Evolutionary conservation across 441 rosid species (phyloP).

Genomic region (Bruguiera hainesii): DNA sequence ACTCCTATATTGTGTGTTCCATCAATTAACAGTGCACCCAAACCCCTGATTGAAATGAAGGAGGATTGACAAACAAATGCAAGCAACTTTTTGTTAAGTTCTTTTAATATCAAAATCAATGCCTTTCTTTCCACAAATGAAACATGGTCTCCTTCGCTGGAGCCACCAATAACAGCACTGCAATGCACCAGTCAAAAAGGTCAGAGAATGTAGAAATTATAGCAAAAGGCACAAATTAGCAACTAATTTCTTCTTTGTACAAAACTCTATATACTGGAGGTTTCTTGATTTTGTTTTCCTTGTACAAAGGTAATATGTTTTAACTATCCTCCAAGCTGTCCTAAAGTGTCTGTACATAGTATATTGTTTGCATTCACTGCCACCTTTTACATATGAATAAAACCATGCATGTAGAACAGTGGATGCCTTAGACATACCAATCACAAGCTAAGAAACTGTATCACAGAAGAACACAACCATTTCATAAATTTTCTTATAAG

Average conservation of each 20-base stretch:
- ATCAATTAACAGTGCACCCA: constrained; percentile 37
- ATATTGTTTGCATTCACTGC: no score
- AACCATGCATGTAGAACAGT: neutral
- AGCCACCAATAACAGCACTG: constrained; percentile 88
- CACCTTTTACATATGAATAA: neutral
- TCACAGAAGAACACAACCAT: no score
- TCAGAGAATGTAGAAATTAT: constrained; percentile 10
- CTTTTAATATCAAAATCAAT: constrained; percentile 44
- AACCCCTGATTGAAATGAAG: constrained; percentile 56
- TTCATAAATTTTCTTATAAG: neutral
- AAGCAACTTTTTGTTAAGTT: constrained; percentile 46
- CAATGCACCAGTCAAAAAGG: constrained; percentile 29
- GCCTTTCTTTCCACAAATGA: constrained; percentile 60
- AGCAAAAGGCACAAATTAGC: neutral
- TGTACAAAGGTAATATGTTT: no score
- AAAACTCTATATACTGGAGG: neutral
- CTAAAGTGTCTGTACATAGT: no score
- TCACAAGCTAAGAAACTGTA: no score
- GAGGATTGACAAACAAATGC: constrained; percentile 58
- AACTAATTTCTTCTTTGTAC: neutral
- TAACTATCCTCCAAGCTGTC: no score
- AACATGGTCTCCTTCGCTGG: constrained; percentile 40
- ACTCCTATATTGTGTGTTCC: constrained; percentile 28
- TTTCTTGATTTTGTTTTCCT: no score
- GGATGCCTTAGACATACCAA: no score